Percentiles rank a stretch among this genome's conserved stretches.
phyloP scores from a whole-genome alignment of 768 basidiomycete genomes.

The Mycena olivaceomarginata region DNA sequence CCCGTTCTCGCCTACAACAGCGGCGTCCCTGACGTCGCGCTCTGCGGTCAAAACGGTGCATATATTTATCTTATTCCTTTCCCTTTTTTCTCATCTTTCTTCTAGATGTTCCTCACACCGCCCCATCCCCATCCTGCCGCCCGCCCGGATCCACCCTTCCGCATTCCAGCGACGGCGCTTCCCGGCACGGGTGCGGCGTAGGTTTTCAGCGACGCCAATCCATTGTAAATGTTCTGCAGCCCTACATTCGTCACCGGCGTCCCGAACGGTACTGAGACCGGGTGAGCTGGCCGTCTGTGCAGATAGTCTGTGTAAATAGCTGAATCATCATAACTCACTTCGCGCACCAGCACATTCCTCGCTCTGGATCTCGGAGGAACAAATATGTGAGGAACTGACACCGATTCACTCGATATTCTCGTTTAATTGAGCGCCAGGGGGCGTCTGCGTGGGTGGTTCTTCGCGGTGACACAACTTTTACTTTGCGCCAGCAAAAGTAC shows the following conservation, averaged over 20 bases:
- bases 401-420: constrained; percentile 3
- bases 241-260: constrained; percentile 98
- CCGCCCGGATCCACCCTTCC: too few relatives aligned
- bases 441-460: constrained; percentile 95
- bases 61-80: too few relatives aligned
- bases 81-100: too few relatives aligned
- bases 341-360: constrained; percentile 85
- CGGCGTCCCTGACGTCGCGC: too few relatives aligned
- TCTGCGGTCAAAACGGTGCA: too few relatives aligned
- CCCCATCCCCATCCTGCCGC: too few relatives aligned
- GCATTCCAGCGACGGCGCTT: too few relatives aligned
- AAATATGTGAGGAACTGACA: constrained; percentile 81
- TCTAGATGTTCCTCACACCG: too few relatives aligned
- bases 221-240: constrained; percentile 59
- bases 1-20: too few relatives aligned
- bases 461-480: constrained; percentile 93
- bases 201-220: not conserved
- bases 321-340: constrained; percentile 1
- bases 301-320: not conserved
- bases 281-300: constrained; percentile 69
- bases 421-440: constrained; percentile 67
- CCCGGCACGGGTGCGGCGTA: too few relatives aligned
- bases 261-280: constrained; percentile 94
- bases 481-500: constrained; percentile 96
- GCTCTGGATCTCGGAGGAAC: constrained; percentile 98